phyloP scores from a whole-genome alignment of 305 asterid genomes.

The Euphrasia arctica region DNA sequence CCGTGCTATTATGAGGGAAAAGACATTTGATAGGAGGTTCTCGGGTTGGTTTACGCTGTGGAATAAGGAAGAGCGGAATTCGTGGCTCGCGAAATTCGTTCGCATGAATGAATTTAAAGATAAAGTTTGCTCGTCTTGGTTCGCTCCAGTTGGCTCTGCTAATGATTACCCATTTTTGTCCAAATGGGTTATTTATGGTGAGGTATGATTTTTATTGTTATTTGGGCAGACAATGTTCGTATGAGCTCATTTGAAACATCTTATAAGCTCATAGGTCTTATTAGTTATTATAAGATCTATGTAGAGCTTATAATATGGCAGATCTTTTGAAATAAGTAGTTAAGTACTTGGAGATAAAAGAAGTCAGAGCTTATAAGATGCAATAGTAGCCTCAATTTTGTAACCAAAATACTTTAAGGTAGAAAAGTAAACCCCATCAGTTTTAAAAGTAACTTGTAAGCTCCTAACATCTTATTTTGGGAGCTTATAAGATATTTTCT shows the following conservation, averaged over 20 bases:
- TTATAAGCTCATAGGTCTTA: too few species aligned
- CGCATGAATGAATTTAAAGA: constrained; percentile 85
- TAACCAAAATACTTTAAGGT: too few species aligned
- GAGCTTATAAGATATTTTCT: not conserved
- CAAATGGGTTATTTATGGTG: constrained; percentile 97
- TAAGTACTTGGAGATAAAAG: too few species aligned
- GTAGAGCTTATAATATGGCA: too few species aligned
- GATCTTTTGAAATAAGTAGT: too few species aligned
- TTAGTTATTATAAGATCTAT: too few species aligned
- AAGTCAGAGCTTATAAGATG: too few species aligned
- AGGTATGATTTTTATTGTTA: constrained; percentile 47
- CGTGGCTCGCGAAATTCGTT: constrained; percentile 84
- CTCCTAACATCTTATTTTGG: not conserved
- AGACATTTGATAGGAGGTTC: constrained; percentile 54
- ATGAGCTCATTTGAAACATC: too few species aligned
- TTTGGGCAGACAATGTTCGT: not conserved
- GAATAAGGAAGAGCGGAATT: constrained; percentile 78
- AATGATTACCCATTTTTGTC: constrained; percentile 93
- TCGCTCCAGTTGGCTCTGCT: constrained; percentile 99
- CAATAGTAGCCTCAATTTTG: too few species aligned
- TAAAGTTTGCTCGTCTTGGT: constrained; percentile 94
- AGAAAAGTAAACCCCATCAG: too few species aligned
- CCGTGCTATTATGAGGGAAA: constrained; percentile 70
- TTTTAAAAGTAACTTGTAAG: too few species aligned
- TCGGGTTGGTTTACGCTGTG: constrained; percentile 72